Base-by-base conservation (phyloP, 2,329 filamentous ascomycete species). In the Stachybotrys elegans region DNA sequence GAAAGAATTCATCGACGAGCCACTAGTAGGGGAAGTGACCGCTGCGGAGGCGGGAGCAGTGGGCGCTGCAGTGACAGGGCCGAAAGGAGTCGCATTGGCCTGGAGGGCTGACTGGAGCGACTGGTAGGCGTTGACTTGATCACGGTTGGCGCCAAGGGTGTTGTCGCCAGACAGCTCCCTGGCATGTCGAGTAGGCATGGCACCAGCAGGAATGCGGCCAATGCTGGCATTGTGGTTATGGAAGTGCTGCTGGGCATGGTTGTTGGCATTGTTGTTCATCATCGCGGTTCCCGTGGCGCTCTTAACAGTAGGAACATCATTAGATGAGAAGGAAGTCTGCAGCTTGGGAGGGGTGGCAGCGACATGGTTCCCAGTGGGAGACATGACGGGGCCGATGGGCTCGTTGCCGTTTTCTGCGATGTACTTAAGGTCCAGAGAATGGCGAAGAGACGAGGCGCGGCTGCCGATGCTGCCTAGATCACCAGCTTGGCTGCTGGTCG, bases 251-350 rank as follows among this genome's bases (percentile, higher is more conserved):
- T 80, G 76, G 3, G 78, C 78, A 54, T 81, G 78, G 48, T 76
- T 78, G 61, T 79, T 79, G 47, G 73, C 68, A 48, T 71, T 76
- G 49, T 71, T 76, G 25, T 63, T 62, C 43, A 68, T 58, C 44
- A 64, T 58, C 25, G 60, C 57, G 39, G 75, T 65, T 39, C 69
- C 73, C 43, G 78, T 76, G 43, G 78, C 72, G 52, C 75, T 84
- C 76, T 93, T 95, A 58, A 90, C 73, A 7, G 90, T 94, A 5
- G 90, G 87, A 17, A 96, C 76, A 58, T 97, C 91, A 63, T 86
- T 93, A 43, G 88, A 83, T 9, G 93, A 96, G 69, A 88, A 96
- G 0, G 92, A 96, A 36, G 86, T 84, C 66, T 91, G 87, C 46
- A 95, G 67, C 70, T 88, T 89, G 22, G 84, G 81, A 27, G 86